Evolutionary conservation across 176 grass and related monocot species (phyloP).

Genomic region (Oryza officinalis): DNA sequence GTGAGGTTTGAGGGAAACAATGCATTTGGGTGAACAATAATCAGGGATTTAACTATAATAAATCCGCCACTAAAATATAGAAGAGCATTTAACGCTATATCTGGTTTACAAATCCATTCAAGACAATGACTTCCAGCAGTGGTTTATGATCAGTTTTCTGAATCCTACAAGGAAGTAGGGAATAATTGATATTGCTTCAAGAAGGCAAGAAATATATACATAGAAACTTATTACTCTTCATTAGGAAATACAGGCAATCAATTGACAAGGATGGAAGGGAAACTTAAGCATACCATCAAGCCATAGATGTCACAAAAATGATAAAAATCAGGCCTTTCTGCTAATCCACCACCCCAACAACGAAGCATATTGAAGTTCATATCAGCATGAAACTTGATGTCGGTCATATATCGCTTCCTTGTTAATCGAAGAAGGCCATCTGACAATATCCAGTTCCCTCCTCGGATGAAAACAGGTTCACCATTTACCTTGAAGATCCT

Average conservation of each 20-base stretch:
- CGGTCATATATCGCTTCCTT: conserved; percentile 84
- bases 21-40: background rate
- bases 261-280: conserved; percentile 24
- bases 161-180: conserved; percentile 3
- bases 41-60: conserved; percentile 15
- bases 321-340: conserved; percentile 94
- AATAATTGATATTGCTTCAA: background rate
- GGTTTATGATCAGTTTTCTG: conserved; percentile 2
- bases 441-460: conserved; percentile 98
- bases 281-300: conserved; percentile 62
- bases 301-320: conserved; percentile 91
- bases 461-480: conserved; percentile 86
- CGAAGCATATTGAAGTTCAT: conserved; percentile 99
- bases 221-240: conserved; percentile 1
- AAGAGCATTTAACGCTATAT: background rate
- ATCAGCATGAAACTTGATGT: conserved; percentile 93
- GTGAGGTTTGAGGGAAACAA: background rate
- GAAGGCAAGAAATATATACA: background rate
- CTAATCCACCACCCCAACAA: conserved; percentile 92
- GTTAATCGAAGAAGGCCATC: conserved; percentile 87
- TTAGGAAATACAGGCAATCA: background rate
- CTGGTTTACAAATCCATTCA: background rate
- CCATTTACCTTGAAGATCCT: conserved; percentile 97
- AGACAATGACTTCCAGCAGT: conserved; percentile 21
- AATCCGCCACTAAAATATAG: background rate